Percentiles rank a stretch among this genome's conserved stretches.
Conservation (phyloP, 2,329 filamentous ascomycete species). For the Rutstroemia sp. region DNA sequence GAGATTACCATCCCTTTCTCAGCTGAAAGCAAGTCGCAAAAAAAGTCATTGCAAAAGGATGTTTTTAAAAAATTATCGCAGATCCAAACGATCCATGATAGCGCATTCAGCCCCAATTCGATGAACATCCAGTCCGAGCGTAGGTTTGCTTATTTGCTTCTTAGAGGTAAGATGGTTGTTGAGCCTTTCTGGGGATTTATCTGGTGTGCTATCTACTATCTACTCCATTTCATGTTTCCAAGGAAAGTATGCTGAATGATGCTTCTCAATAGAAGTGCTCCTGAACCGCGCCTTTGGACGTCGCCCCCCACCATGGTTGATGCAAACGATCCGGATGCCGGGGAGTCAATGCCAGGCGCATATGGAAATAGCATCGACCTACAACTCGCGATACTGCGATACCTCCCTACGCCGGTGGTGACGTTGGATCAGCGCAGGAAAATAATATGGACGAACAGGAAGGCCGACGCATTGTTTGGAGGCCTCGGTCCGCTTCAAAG, state of each 20-base stretch:
- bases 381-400: slow-evolving; percentile 17
- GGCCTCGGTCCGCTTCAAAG: slow-evolving; percentile 6
- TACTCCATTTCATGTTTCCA: neutral
- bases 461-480: slow-evolving; percentile 11
- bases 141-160: neutral
- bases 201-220: neutral
- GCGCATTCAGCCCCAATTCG: neutral
- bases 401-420: slow-evolving; percentile 18
- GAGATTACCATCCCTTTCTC: too few relatives aligned
- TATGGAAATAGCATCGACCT: slow-evolving; percentile 10
- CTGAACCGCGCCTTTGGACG: neutral
- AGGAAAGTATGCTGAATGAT: neutral
- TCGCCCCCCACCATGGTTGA: neutral
- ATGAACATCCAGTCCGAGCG: neutral
- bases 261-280: neutral
- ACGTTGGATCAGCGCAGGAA: slow-evolving; percentile 14
- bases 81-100: too few relatives aligned
- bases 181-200: neutral
- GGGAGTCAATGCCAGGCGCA: neutral
- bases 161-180: neutral
- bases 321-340: neutral
- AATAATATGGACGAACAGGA: slow-evolving; percentile 15
- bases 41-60: too few relatives aligned
- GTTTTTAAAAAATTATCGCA: too few relatives aligned
- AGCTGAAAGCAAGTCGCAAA: too few relatives aligned